phyloP scores from a whole-genome alignment of 31 red algal genomes.

The Bonnemaisonia californica region DNA sequence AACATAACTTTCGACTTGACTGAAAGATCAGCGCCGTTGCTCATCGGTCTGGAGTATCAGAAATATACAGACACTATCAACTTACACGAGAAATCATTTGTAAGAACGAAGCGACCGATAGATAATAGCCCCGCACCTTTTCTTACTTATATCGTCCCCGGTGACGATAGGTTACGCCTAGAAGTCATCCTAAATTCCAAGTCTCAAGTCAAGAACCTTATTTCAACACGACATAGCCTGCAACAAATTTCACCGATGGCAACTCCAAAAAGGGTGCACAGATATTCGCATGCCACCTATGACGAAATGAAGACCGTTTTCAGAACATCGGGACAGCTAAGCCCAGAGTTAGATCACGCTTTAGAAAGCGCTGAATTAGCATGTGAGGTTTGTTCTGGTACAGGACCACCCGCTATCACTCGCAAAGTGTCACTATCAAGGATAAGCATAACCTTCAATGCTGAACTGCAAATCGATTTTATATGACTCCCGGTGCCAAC shows the following conservation, averaged over 20 bases:
- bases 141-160: not conserved
- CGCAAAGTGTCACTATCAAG: not conserved
- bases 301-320: not conserved
- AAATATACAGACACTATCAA: conserved; percentile 12
- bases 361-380: not conserved
- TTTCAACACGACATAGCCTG: not conserved
- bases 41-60: conserved; percentile 31
- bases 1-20: conserved; percentile 30
- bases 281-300: not conserved
- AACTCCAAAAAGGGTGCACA: not conserved
- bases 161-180: not conserved
- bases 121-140: not conserved
- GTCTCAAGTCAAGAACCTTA: not conserved
- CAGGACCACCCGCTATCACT: not conserved
- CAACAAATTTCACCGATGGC: not conserved
- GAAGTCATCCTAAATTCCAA: no score
- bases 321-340: not conserved
- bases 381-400: not conserved
- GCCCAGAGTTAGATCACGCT: not conserved
- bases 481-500: not conserved
- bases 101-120: conserved; percentile 9
- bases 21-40: conserved; percentile 33
- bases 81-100: not conserved
- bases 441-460: not conserved
- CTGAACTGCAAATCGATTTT: conserved; percentile 11